Conservation (phyloP, 2,329 filamentous ascomycete genomes). For the Botrytis deweyae region DNA sequence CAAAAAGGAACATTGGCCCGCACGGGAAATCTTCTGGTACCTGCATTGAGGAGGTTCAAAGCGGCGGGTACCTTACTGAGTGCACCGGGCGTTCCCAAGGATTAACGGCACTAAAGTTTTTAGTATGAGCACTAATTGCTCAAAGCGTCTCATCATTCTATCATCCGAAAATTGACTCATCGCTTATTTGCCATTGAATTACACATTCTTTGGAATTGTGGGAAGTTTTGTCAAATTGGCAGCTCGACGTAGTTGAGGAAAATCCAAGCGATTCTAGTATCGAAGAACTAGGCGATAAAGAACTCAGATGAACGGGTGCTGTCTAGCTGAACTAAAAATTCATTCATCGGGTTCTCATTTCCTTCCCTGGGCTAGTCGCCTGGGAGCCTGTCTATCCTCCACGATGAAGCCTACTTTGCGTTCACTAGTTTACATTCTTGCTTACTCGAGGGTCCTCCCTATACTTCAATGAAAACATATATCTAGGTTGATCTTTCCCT, state of each 20-base stretch:
- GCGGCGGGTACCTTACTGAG: not conserved
- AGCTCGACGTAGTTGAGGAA: not conserved
- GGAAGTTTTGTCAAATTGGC: not conserved
- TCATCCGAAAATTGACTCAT: not conserved
- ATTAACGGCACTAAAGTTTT: not conserved
- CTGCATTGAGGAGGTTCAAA: not conserved
- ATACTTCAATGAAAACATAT: conserved; percentile 4
- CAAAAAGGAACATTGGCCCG: not conserved
- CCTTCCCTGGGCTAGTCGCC: not conserved
- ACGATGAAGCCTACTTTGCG: not conserved
- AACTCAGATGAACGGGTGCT: not conserved
- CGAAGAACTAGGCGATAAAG: not conserved
- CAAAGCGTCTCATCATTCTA: conserved; percentile 5
- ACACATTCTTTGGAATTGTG: not conserved
- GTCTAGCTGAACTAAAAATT: not conserved
- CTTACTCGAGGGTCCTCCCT: not conserved
- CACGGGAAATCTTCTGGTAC: not conserved
- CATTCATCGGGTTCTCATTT: not conserved
- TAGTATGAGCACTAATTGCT: conserved; percentile 12
- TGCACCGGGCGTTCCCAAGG: not conserved
- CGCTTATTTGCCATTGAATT: not conserved
- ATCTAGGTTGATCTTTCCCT: conserved; percentile 4
- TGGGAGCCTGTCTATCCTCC: not conserved
- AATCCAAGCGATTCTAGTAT: not conserved
- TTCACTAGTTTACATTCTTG: not conserved